These are phyloP conservation scores for Kazachstania viticola DNA, from an alignment of 805 yeast genomes.

Conservation along the genomic window DNA sequence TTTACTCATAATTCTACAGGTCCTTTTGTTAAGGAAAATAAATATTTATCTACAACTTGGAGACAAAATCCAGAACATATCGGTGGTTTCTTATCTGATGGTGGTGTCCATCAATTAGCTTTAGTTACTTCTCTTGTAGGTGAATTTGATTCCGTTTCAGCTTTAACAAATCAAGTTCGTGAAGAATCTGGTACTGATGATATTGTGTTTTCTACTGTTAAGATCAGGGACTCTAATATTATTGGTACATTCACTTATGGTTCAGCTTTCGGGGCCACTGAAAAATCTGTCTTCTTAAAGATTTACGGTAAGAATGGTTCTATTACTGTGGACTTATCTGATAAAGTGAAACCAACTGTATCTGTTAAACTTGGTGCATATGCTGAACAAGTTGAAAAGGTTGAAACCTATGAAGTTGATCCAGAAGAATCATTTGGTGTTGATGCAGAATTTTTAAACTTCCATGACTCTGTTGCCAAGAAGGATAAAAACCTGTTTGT, in stretches of 20 bases:
- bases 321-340: constrained; percentile 50
- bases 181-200: constrained; percentile 75
- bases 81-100: constrained; percentile 88
- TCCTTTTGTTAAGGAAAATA: constrained; percentile 47
- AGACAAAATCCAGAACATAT: constrained; percentile 82
- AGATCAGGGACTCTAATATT: constrained; percentile 43
- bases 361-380: constrained; percentile 24
- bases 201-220: constrained; percentile 58
- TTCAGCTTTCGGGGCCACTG: constrained; percentile 75
- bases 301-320: constrained; percentile 78
- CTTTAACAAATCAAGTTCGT: constrained; percentile 66
- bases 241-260: constrained; percentile 85
- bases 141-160: constrained; percentile 56
- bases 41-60: constrained; percentile 69
- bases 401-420: constrained; percentile 27
- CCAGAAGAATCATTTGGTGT: constrained; percentile 44
- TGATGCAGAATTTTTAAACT: constrained; percentile 41
- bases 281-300: constrained; percentile 51
- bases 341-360: constrained; percentile 29
- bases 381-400: constrained; percentile 18
- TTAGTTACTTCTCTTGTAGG: constrained; percentile 76
- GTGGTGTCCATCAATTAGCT: constrained; percentile 94
- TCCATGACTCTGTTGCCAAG: constrained; percentile 46
- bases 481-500: constrained; percentile 48
- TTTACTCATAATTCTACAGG: constrained; percentile 71